Conservation (phyloP, 2,329 filamentous ascomycete genomes). For the Colletotrichum scovillei region DNA sequence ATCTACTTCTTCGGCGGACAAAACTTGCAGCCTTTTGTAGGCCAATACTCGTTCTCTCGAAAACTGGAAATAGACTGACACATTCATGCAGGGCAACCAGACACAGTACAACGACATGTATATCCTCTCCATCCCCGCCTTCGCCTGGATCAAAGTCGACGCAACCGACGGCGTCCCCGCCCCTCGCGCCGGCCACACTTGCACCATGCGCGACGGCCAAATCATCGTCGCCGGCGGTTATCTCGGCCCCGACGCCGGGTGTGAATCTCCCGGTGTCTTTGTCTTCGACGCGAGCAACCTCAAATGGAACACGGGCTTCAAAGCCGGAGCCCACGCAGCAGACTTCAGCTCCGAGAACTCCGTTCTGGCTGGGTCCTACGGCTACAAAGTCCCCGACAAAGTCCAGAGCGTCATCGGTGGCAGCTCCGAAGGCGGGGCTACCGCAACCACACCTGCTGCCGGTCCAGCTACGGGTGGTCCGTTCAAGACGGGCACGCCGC, state of each 20-base stretch:
- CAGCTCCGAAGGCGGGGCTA: conserved; percentile 70
- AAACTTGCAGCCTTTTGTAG: conserved; percentile 72
- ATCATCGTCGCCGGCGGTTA: conserved; percentile 79
- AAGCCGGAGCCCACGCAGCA: conserved; percentile 61
- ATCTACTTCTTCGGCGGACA: conserved; percentile 85
- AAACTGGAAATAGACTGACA: conserved; percentile 1
- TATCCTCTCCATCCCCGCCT: conserved; percentile 78
- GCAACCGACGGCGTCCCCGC: conserved; percentile 64
- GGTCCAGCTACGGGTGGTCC: conserved; percentile 74
- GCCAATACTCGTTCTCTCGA: conserved; percentile 28
- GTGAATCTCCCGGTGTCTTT: conserved; percentile 77
- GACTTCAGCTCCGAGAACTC: conserved; percentile 61
- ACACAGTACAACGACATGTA: conserved; percentile 77
- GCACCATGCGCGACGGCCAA: conserved; percentile 76
- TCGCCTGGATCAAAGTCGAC: conserved; percentile 76
- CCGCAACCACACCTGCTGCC: conserved; percentile 71
- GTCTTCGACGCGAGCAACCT: conserved; percentile 77
- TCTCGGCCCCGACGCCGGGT: conserved; percentile 68
- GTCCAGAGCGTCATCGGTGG: conserved; percentile 75
- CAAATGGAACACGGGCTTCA: conserved; percentile 72
- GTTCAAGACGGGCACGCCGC: conserved; percentile 75
- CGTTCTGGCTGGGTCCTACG: conserved; percentile 67
- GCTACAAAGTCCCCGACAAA: conserved; percentile 72
- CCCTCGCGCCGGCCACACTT: conserved; percentile 75
- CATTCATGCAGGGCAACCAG: conserved; percentile 52